Base-by-base conservation (phyloP, 176 grass and related monocot species). In the Urochloa ruziziensis region DNA sequence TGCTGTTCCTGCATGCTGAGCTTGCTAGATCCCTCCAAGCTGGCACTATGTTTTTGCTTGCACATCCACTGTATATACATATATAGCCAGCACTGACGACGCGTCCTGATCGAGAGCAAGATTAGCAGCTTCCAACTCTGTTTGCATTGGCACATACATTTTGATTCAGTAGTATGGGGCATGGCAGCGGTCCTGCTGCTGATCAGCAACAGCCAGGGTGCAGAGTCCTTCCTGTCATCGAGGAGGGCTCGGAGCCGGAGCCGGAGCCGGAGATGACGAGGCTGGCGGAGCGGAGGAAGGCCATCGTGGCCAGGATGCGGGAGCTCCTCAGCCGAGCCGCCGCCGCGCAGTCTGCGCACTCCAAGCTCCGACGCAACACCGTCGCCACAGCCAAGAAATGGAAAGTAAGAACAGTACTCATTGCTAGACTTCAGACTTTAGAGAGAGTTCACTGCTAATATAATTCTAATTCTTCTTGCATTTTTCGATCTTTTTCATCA, bases 361-460 rank as follows among this genome's bases (percentile, higher is more conserved):
- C 42, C 63, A 85, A n/a, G 51, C 83, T 85, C 5, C 62, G 74
- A 2, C 28, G 62, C 0, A 78, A 74, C n/a, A 86, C 84, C 1
- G 33, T 80, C 7, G 57, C 76, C 25, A 73, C 84, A 7, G 67
- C 76, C 57, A 80, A n/a, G 44, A 86, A 80, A 65, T 86, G 84
- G 84, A 86, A 86, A 75, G 84, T 86, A 49, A n/a, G n/a, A n/a
- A n/a, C n/a, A n/a, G n/a, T 49, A 82, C 28, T 10, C 21, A 23
- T 23, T 3, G 4, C 23, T 25, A 3, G 19, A 21, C 19, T 23
- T 19, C 16, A 54, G 6, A n/a, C n/a, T n/a, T n/a, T n/a, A n/a
- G n/a, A n/a, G n/a, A 12, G 51, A 15, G 28, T 49, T 18, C 25
- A 3, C 53, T 53, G 51, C 18, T 53, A 53, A 53, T 53, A 19